These are phyloP conservation scores for Nidularia sp. DNA, from an alignment of 768 basidiomycete genomes.

Conservation along the genomic window DNA sequence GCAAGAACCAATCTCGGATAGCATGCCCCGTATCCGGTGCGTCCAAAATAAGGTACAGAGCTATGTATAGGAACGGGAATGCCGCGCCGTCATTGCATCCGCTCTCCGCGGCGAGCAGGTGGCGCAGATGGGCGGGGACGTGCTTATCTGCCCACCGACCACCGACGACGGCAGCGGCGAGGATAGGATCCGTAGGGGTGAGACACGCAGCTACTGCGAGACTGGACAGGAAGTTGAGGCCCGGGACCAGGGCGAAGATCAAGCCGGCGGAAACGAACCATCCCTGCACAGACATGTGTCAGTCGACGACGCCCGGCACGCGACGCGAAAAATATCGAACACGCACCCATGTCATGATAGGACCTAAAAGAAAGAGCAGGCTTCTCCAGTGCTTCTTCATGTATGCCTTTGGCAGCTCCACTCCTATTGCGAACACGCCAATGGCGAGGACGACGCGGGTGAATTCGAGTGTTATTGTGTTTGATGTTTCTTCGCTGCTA, in stretches of 20 bases:
- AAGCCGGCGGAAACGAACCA: constrained; percentile 93
- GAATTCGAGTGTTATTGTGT: constrained; percentile 85
- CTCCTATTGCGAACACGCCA: constrained; percentile 96
- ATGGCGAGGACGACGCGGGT: constrained; percentile 93
- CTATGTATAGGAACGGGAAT: constrained; percentile 89
- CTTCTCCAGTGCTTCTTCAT: constrained; percentile 92
- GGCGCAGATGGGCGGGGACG: constrained; percentile 79
- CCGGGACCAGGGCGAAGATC: constrained; percentile 89
- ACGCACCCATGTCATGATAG: constrained; percentile 83
- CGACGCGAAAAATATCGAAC: background rate
- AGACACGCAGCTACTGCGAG: constrained; percentile 90
- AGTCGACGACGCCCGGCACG: background rate
- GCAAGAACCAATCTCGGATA: constrained; percentile 82
- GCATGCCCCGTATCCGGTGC: constrained; percentile 52
- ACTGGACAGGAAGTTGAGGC: constrained; percentile 83
- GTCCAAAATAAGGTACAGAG: constrained; percentile 83
- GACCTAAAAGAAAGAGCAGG: constrained; percentile 76
- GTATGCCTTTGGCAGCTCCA: constrained; percentile 95
- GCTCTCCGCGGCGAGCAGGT: constrained; percentile 67
- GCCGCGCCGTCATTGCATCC: constrained; percentile 98
- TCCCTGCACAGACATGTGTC: constrained; percentile 44
- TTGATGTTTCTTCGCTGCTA: constrained; percentile 40
- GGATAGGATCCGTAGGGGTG: constrained; percentile 92
- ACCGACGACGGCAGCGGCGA: constrained; percentile 89
- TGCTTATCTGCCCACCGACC: constrained; percentile 98